Evolutionary conservation across 176 grass and related monocot genomes (phyloP), one percentile per base, ranked within the genome.

Genomic region (Phoenix dactylifera): DNA sequence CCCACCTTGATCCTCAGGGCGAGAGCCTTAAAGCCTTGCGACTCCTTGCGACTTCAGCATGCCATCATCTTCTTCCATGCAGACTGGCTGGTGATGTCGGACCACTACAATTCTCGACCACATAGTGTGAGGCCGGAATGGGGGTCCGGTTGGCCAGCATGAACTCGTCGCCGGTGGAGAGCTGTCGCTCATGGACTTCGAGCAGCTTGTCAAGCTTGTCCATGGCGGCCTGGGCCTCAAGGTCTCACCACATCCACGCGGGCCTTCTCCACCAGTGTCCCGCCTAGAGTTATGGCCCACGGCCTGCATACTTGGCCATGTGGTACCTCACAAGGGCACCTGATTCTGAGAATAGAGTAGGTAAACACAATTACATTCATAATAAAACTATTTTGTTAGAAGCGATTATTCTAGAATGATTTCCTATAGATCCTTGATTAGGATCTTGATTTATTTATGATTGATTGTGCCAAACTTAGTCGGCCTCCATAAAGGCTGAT

Each of bases 131-230:
- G 24, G 57, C 23, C 18, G 69, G 69, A 17, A 72, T 72, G 69
- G 60, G 69, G 1, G 69, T 72, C 10, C 60, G 69, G 57, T 72
- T 57, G n/a, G 69, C 69, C n/a, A 72, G 69, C 3, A 48, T 72
- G 49, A 72, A 72, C n/a, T 72, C 57, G 22, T 72, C 48, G 0
- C 69, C 57, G 49, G 69, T 72, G 22, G 57, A 60, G 24, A 72
- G 57, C 7, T 72, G 69, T 7, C 24, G 50, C 49, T 72, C 69
- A 49, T 72, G 61, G 23, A 72, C 49, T 48, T 72, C 44, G 17
- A 72, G 24, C 7, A 72, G 57, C 22, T 29, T 3, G 10, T 53
- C 18, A 6, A 72, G 48, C 69, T 72, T 59, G 17, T 29, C 57
- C 5, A 20, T 17, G 17, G 56, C 57, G 2, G 24, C 69, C 7